A percentile compares a stretch with the other conserved stretches of the same genome.
phyloP scores from a whole-genome alignment of 352 stramenopile genomes.

The Phytophthora sp. region DNA sequence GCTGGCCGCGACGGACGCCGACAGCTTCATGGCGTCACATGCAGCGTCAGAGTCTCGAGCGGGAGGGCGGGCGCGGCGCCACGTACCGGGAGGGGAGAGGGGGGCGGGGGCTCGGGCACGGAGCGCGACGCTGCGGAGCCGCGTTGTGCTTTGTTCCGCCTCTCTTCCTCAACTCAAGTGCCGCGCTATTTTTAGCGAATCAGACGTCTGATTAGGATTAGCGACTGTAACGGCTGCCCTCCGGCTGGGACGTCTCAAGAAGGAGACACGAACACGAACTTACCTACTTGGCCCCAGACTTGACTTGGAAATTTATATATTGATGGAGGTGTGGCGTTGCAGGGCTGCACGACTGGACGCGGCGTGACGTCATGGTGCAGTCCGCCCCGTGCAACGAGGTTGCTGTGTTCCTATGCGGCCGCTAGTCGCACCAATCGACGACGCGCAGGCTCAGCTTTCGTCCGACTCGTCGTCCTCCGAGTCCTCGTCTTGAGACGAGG shows the following conservation, averaged over 20 bases:
- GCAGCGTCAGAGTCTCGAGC: too few species aligned
- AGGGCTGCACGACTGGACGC: constrained; percentile 5
- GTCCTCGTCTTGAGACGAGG: constrained; percentile 29
- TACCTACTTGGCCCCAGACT: too few species aligned
- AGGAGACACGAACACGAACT: too few species aligned
- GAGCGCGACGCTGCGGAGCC: too few species aligned
- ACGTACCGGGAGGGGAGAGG: constrained; percentile 21
- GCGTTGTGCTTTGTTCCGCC: too few species aligned
- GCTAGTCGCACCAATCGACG: constrained; percentile 5
- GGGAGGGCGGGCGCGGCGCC: too few species aligned
- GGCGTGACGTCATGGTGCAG: constrained; percentile 1
- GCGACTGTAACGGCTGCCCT: too few species aligned
- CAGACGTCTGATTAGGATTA: too few species aligned
- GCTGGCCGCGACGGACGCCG: background rate
- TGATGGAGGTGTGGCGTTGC: background rate
- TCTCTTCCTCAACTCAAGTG: too few species aligned
- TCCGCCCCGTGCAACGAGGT: background rate
- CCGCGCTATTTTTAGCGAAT: too few species aligned
- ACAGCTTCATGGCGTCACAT: constrained; percentile 36
- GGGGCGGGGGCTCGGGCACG: constrained; percentile 2
- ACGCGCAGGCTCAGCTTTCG: constrained; percentile 2
- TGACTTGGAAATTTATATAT: too few species aligned
- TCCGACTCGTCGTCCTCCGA: constrained; percentile 18
- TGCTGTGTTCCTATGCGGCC: background rate
- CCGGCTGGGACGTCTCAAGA: too few species aligned